Base-by-base conservation (phyloP, 768 basidiomycete genomes). In the Hydnum rufescens region DNA sequence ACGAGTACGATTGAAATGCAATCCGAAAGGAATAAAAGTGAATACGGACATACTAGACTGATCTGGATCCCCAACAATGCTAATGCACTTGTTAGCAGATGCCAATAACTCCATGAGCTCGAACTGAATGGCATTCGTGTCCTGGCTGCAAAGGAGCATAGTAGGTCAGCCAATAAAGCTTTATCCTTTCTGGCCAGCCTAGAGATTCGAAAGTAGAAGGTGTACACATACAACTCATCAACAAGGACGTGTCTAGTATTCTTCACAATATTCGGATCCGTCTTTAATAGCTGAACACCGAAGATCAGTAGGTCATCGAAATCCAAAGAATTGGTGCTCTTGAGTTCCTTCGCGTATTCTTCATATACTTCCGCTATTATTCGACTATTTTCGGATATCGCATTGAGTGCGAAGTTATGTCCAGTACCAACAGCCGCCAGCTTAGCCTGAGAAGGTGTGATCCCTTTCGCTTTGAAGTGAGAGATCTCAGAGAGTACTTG, bases 41-140 rank as follows among this genome's bases (percentile, higher is more conserved):
- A 29, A 4, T 23, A 47, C 44, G 51, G 52, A 44, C 69, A 26
- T 57, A 79, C 80, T 89, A 0, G 84, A 86, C 61, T 92, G 88
- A 63, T 92, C 88, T 0, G 88, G 88, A 65, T 92, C 88, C 0
- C 88, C 88, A 2, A 92, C 86, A 36, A 90, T 74, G 3, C 80
- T 86, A 26, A 88, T 69, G 55, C 77, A 75, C 28, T 69, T 64
- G 31, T 66, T 65, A 3, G 64, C 59, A 8, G 67, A 59, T 0
- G 78, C 82, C 50, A 92, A 74, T 3, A 71, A 66, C 55, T 68
- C 71, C 78, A 89, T 81, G 23, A 90, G 73, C 53, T 80, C 71
- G 62, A 88, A 90, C 62, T 90, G 87, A 19, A 77, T 76, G 3
- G 67, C 72, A 58, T 88, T 89, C 1, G 85, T 88, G 63, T 90